These are phyloP conservation scores for Podila horticola DNA, from an alignment of 192 early-diverging fungal species.

Conservation along the genomic window DNA sequence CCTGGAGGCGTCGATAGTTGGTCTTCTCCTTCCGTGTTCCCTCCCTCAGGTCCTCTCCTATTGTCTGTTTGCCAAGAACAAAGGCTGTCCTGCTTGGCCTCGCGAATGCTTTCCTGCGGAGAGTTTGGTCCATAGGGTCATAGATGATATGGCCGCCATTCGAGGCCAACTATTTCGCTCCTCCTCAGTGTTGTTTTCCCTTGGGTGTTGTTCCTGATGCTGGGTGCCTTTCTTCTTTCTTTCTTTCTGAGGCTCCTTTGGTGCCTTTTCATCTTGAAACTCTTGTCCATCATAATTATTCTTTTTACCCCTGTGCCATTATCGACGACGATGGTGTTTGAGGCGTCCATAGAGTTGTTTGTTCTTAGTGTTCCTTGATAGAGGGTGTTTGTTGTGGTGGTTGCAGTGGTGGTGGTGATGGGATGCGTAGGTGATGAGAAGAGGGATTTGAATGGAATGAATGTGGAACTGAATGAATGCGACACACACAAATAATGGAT, in stretches of 20 bases:
- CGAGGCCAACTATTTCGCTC: no score
- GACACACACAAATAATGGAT: neutral
- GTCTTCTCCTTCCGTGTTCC: no score
- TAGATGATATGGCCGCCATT: no score
- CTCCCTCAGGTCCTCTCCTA: no score
- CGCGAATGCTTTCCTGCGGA: no score
- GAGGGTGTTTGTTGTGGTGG: neutral
- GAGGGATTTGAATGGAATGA: neutral
- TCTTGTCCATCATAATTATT: neutral
- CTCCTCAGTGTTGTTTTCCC: no score
- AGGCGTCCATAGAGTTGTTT: slow-evolving; percentile 56
- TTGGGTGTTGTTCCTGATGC: no score
- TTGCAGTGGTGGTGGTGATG: neutral
- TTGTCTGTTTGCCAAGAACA: no score
- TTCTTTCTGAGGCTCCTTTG: neutral
- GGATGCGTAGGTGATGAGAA: neutral
- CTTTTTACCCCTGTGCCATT: slow-evolving; percentile 81
- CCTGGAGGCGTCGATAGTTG: no score
- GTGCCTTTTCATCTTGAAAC: neutral
- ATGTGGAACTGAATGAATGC: neutral
- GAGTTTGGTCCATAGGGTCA: no score
- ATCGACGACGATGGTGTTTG: slow-evolving; percentile 85
- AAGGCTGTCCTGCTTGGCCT: no score
- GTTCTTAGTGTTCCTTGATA: neutral
- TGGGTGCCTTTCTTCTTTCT: no score